These are phyloP conservation scores for Penicillium crystallinum DNA, from an alignment of 495 filamentous ascomycete species.

Conservation along the genomic window DNA sequence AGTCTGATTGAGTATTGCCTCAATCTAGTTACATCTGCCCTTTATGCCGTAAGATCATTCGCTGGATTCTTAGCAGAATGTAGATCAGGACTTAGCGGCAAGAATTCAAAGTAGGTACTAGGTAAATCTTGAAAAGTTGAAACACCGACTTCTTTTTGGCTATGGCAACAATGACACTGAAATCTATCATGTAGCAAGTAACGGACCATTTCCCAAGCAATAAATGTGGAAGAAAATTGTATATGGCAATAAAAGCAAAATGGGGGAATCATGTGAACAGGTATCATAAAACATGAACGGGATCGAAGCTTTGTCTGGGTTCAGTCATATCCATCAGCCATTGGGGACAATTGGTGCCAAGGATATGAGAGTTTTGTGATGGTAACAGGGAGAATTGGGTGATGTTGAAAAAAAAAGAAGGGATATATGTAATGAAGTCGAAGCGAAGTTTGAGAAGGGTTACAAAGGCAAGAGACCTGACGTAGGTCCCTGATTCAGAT, in stretches of 20 bases:
- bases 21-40: too few relatives aligned
- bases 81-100: neutral
- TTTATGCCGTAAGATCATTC: too few relatives aligned
- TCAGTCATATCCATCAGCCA: neutral
- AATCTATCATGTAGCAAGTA: slow-evolving; percentile 2
- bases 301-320: neutral
- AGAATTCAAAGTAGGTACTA: neutral
- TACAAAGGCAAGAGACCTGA: neutral
- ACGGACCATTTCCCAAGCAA: neutral
- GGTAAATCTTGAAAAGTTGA: neutral
- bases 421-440: neutral
- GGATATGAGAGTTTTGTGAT: neutral
- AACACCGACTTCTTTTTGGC: neutral
- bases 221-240: neutral
- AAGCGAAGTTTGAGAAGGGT: neutral
- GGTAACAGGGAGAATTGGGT: neutral
- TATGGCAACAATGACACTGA: neutral
- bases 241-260: neutral
- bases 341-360: neutral
- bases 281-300: slow-evolving; percentile 7
- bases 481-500: neutral
- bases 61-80: too few relatives aligned
- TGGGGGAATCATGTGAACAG: slow-evolving; percentile 9
- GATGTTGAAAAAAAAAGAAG: neutral
- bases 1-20: too few relatives aligned